Evolutionary conservation across 2,329 filamentous ascomycete species (phyloP), one percentile per base, ranked within the genome.

Genomic region (Leptographium galeiforme): DNA sequence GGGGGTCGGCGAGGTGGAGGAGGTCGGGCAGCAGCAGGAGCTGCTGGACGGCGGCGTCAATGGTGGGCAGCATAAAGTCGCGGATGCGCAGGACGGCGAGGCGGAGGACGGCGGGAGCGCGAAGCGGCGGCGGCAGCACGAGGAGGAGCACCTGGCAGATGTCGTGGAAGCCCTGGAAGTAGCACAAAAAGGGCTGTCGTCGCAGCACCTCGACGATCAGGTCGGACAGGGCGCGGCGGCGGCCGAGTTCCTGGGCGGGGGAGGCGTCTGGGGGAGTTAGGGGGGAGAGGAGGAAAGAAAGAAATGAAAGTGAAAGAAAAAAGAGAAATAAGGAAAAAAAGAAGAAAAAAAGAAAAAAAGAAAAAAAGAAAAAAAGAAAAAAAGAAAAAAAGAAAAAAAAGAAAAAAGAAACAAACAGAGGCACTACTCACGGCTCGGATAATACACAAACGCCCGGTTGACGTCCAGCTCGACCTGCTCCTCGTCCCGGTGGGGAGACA

Each of bases 101-200:
- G n/a, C 87, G 85, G 38, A 86, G 77, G 36, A 94, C 80, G 16
- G 84, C 81, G 8, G 74, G 67, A 18, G 77, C 73, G 16, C 87
- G 83, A 52, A 74, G 66, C 25, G 74, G 63, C 11, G 79, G 70
- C 0, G 84, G 84, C 5, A 98, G 75, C 12, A 96, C 90, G 14
- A 98, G 78, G 43, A 97, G 78, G 56, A 98, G 77, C 30, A 98
- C 93, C 70, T 98, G 94, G 61, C 88, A 93, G 63, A 98, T 97
- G 70, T 98, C 93, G 68, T 98, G 93, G 67, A 94, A 98, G 65
- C 93, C 93, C 71, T 98, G 93, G 68, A 98, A 98, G 70, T 98
- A 98, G 72, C 83, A 89, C 39, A 98, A 79, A 65, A 84, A 83
- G 16, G 90, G 89, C 62, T 94, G 78, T 38, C 79, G 79, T 52